A percentile compares a stretch with the other conserved stretches of the same genome.
Evolutionary conservation across 192 early-diverging fungal species (phyloP).

Genomic region (Coemansia furcata): DNA sequence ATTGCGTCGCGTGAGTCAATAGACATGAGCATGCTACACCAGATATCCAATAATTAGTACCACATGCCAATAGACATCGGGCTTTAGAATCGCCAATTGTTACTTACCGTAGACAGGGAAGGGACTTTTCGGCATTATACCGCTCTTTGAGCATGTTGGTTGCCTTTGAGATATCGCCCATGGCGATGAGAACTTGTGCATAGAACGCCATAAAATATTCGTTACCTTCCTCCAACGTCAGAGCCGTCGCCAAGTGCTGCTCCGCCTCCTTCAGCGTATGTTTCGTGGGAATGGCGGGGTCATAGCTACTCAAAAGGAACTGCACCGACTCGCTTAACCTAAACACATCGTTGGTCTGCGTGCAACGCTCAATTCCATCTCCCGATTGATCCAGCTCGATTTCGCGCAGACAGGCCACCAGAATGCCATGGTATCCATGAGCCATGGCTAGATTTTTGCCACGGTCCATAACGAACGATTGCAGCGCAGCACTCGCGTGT

Average conservation of each 20-base stretch:
- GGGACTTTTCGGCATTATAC: constrained; percentile 7
- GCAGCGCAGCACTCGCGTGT: constrained; percentile 8
- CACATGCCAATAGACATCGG: not conserved
- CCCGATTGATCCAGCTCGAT: constrained; percentile 11
- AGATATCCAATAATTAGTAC: not conserved
- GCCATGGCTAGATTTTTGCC: constrained; percentile 28
- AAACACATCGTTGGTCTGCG: constrained; percentile 14
- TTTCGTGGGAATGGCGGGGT: constrained; percentile 5
- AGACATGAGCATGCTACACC: constrained; percentile 19
- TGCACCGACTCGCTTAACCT: constrained; percentile 9
- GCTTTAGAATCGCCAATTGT: not conserved
- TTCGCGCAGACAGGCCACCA: constrained; percentile 40
- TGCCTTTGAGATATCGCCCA: constrained; percentile 7
- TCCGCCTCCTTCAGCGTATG: constrained; percentile 26
- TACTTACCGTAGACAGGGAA: constrained; percentile 23
- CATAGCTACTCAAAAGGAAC: constrained; percentile 12
- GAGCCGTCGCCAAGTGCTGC: constrained; percentile 17
- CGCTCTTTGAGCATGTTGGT: not conserved
- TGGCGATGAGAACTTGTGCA: constrained; percentile 29
- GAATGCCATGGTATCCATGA: constrained; percentile 31
- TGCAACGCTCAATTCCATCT: not conserved
- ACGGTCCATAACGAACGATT: constrained; percentile 21
- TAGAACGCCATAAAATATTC: constrained; percentile 34
- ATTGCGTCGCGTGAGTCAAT: too few relatives aligned
- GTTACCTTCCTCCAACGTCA: constrained; percentile 9